Conservation (phyloP, 2,329 filamentous ascomycete species). For the Talaromyces sp. region DNA sequence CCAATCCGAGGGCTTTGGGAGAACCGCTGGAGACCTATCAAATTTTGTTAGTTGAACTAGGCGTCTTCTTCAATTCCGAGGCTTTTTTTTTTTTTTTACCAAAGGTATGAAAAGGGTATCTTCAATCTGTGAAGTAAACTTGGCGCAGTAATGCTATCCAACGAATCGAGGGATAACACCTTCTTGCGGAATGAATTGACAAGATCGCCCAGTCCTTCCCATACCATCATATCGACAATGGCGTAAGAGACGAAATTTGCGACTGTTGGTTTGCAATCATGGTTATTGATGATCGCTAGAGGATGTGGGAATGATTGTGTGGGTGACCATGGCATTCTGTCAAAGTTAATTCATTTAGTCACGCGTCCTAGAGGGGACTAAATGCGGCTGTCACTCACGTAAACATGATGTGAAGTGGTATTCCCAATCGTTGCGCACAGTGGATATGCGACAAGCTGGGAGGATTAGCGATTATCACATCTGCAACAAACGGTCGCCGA, state of each 20-base stretch:
- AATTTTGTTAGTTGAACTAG: background rate
- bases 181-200: constrained; percentile 84
- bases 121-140: constrained; percentile 74
- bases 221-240: constrained; percentile 87
- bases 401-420: constrained; percentile 85
- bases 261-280: constrained; percentile 73
- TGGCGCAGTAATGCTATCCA: constrained; percentile 81
- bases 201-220: constrained; percentile 87
- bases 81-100: constrained; percentile 49
- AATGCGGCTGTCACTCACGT: constrained; percentile 59
- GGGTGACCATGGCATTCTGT: constrained; percentile 82
- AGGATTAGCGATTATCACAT: constrained; percentile 85
- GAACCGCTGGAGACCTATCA: constrained; percentile 68
- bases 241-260: constrained; percentile 84
- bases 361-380: background rate
- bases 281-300: constrained; percentile 76
- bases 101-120: constrained; percentile 89
- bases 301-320: constrained; percentile 86
- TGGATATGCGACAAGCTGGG: constrained; percentile 77
- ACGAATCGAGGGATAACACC: constrained; percentile 71
- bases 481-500: constrained; percentile 73
- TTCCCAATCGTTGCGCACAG: constrained; percentile 75
- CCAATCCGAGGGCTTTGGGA: constrained; percentile 81
- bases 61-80: background rate
- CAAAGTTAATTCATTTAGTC: background rate